Evolutionary conservation across 1,284 basidiomycete species (phyloP), one percentile per base, ranked within the genome.

Genomic region (Austroboletus novae-zelandiae): DNA sequence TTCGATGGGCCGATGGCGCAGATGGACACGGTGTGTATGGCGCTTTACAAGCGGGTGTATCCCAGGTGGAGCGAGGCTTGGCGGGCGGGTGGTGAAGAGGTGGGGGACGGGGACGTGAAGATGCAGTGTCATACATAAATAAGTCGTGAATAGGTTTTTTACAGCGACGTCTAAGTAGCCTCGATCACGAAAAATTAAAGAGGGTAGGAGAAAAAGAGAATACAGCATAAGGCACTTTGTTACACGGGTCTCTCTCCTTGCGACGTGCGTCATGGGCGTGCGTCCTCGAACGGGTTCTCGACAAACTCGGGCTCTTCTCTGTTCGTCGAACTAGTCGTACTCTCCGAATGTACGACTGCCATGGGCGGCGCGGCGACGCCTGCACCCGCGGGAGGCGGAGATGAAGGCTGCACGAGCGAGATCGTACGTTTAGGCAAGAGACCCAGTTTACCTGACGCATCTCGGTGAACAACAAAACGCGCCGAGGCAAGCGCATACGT

Each of bases 1-100:
- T 99, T 99, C 69, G 96, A 98, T 65, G 93, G 92, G 2, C 91
- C 91, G 9, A 85, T 99, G 60, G 90, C 83, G 62, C 95, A 98
- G 73, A 97, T 98, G 94, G 94, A 96, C 61, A 94, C 92, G 7
- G 79, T 95, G 43, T 94, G 92, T 65, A 88, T 96, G 90, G 82
- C 84, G 42, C 63, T 97, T 52, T 96, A 95, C 72, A 97, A 96
- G 71, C 79, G 94, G 42, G 85, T 94, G 50, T 96, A 84, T 69
- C 94, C 94, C 4, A 89, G 86, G 65, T 95, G 92, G 87, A 75
- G 82, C 35, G 74, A 75, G 57, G 51, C 76, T 45, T 86, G 78
- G 78, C 73, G 61, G 47, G 67, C 3, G 43, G 32, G n/a, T 17
- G 30, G 3, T 23, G 32, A 0, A 25, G n/a, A 9, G 41, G 50